These are phyloP conservation scores for Cryphonectria naterciae DNA, from an alignment of 2,329 filamentous ascomycete species.

Conservation along the genomic window DNA sequence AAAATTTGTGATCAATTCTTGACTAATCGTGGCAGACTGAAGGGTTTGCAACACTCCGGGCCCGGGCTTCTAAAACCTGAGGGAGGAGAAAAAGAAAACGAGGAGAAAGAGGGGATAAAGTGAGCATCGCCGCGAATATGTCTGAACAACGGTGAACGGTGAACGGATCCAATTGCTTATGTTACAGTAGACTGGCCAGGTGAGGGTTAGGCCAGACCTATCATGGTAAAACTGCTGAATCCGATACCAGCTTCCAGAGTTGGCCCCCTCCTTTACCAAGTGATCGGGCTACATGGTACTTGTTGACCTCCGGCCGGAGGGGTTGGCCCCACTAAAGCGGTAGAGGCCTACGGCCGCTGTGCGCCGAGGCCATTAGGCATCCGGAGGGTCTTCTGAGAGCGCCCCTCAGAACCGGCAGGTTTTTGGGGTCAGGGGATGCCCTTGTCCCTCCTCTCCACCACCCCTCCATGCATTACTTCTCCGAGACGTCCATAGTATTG, in stretches of 20 bases:
- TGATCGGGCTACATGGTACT: background rate
- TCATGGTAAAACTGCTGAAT: background rate
- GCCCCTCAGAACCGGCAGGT: background rate
- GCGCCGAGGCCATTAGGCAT: background rate
- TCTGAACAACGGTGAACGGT: background rate
- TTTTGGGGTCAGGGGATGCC: background rate
- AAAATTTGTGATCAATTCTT: slow-evolving; percentile 1
- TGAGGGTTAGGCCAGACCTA: no score
- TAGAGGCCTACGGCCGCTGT: background rate
- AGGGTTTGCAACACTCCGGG: background rate
- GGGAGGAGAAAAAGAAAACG: background rate
- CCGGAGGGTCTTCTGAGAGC: background rate
- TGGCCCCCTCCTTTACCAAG: background rate
- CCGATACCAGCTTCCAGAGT: background rate
- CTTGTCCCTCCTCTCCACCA: background rate
- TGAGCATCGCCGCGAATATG: background rate
- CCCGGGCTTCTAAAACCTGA: background rate
- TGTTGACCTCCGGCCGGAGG: background rate
- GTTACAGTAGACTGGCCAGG: background rate
- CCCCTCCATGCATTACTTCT: background rate
- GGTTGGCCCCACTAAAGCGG: background rate
- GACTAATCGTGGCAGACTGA: background rate
- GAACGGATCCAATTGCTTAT: background rate
- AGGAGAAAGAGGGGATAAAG: background rate
- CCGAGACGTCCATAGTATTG: background rate